phyloP scores from a whole-genome alignment of 2,329 filamentous ascomycete genomes.

The Coniochaeta prunicola region DNA sequence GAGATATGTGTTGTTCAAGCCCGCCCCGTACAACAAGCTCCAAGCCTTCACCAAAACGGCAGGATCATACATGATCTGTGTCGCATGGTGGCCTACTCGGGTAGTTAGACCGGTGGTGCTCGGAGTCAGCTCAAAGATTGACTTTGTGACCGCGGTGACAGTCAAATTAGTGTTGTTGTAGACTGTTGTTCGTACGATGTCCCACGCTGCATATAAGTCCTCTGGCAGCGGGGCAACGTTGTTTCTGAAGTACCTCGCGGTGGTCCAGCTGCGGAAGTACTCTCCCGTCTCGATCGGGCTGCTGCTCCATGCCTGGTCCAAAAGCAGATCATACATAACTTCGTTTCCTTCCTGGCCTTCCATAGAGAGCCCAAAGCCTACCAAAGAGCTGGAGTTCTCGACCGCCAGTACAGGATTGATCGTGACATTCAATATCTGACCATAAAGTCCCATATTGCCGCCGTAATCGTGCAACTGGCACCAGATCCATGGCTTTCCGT shows the following conservation, averaged over 20 bases:
- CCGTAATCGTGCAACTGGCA: constrained; percentile 44
- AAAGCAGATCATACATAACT: constrained; percentile 41
- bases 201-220: constrained; percentile 35
- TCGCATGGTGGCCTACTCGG: constrained; percentile 32
- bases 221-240: constrained; percentile 14
- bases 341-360: constrained; percentile 47
- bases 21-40: constrained; percentile 29
- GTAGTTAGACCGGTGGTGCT: constrained; percentile 30
- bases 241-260: constrained; percentile 27
- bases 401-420: constrained; percentile 36
- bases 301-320: constrained; percentile 41
- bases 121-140: constrained; percentile 37
- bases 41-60: constrained; percentile 28
- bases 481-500: constrained; percentile 47
- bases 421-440: constrained; percentile 41
- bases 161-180: constrained; percentile 42
- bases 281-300: constrained; percentile 31
- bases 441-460: constrained; percentile 40
- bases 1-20: constrained; percentile 20
- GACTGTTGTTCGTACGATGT: constrained; percentile 32
- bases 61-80: constrained; percentile 33
- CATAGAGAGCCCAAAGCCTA: constrained; percentile 40
- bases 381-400: constrained; percentile 28
- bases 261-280: constrained; percentile 40
- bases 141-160: constrained; percentile 32